Conservation (phyloP, 208 protist species). For the Leishmania martiniquensis region DNA sequence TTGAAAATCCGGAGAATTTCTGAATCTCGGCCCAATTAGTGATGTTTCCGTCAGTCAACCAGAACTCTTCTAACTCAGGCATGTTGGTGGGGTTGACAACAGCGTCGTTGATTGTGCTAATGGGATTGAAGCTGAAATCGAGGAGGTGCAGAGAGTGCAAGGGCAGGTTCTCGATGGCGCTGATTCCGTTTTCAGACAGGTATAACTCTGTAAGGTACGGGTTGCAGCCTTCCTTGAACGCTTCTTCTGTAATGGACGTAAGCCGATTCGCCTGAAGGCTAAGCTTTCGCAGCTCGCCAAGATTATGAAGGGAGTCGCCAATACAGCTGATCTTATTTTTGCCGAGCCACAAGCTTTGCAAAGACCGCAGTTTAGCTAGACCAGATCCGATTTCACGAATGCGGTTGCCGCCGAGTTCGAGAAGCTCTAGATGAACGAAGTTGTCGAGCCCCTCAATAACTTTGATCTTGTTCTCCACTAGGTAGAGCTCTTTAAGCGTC, state of each 20-base stretch:
- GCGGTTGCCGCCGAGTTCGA: conserved; percentile 91
- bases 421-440: conserved; percentile 77
- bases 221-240: conserved; percentile 62
- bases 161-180: conserved; percentile 63
- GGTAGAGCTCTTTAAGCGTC: conserved; percentile 87
- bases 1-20: conserved; percentile 65
- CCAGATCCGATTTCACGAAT: conserved; percentile 82
- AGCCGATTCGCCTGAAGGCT: conserved; percentile 92
- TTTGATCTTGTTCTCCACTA: conserved; percentile 94
- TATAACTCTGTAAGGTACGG: conserved; percentile 76
- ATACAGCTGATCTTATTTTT: conserved; percentile 92
- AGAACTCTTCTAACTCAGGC: conserved; percentile 87
- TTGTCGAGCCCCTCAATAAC: conserved; percentile 80
- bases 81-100: conserved; percentile 70
- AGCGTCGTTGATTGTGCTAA: conserved; percentile 65
- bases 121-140: conserved; percentile 89
- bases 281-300: conserved; percentile 61
- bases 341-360: conserved; percentile 90
- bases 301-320: conserved; percentile 54
- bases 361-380: conserved; percentile 57
- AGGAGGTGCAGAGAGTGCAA: conserved; percentile 60
- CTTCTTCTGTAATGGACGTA: conserved; percentile 58
- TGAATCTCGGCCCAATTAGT: conserved; percentile 80
- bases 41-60: conserved; percentile 89
- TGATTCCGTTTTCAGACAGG: conserved; percentile 86